Evolutionary conservation across 1,284 basidiomycete genomes (phyloP).

Genomic region (Hymenochaete sp.): DNA sequence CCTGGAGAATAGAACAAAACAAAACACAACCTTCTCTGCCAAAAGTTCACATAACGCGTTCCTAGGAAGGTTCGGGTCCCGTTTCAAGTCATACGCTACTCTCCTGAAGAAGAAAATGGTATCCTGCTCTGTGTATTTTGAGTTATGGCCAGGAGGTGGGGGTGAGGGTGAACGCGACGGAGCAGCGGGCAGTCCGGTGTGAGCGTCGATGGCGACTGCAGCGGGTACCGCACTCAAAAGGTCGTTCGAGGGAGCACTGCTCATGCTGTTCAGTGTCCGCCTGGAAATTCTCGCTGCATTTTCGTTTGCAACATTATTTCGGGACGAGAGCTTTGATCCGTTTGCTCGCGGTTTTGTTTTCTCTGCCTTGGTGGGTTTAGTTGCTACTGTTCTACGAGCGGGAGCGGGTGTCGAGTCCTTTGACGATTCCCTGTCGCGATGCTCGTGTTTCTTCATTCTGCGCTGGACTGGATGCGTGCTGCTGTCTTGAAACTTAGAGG

Average conservation of each 20-base stretch:
- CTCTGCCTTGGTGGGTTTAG: not conserved
- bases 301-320: not conserved
- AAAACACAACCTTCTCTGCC: conserved; percentile 40
- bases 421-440: conserved; percentile 1
- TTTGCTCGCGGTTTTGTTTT: too few relatives aligned
- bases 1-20: not conserved
- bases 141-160: conserved; percentile 33
- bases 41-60: conserved; percentile 45
- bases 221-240: conserved; percentile 11
- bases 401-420: not conserved
- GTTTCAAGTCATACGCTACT: conserved; percentile 47
- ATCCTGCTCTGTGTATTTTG: conserved; percentile 57
- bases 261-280: conserved; percentile 16
- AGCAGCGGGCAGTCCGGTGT: conserved; percentile 38
- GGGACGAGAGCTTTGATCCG: too few relatives aligned
- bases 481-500: not conserved
- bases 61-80: conserved; percentile 42
- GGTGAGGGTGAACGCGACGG: conserved; percentile 61
- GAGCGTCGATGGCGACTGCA: conserved; percentile 13
- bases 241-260: conserved; percentile 8
- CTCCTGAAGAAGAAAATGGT: conserved; percentile 55
- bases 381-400: not conserved
- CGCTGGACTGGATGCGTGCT: not conserved
- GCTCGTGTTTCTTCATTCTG: not conserved
- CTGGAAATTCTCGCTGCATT: conserved; percentile 7